Conservation (phyloP, 1,284 basidiomycete genomes). For the Ganoderma lucidum region DNA sequence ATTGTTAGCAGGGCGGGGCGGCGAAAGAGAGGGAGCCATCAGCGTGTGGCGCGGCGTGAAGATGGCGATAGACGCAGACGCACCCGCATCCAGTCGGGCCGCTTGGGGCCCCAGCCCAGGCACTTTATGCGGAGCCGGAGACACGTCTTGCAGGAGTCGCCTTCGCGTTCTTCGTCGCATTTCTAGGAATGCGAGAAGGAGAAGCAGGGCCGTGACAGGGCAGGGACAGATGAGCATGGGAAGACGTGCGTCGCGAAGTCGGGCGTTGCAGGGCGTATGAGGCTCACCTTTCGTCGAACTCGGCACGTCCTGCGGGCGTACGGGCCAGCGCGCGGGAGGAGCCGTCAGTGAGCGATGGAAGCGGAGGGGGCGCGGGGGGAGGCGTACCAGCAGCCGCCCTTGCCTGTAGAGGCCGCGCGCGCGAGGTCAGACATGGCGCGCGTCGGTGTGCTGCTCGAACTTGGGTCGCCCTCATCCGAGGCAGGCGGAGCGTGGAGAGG, state of each 20-base stretch:
- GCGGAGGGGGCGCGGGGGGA: conserved; percentile 14
- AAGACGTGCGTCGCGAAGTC: conserved; percentile 22
- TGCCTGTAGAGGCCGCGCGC: conserved; percentile 61
- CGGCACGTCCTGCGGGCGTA: conserved; percentile 73
- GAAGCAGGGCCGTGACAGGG: conserved; percentile 3
- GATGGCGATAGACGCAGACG: conserved; percentile 42
- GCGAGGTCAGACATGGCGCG: conserved; percentile 59
- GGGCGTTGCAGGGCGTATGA: conserved; percentile 20
- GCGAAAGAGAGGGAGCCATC: conserved; percentile 21
- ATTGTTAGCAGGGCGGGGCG: conserved; percentile 7
- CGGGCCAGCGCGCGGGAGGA: conserved; percentile 15
- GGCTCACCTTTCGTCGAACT: conserved; percentile 75
- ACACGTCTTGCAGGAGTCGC: conserved; percentile 80
- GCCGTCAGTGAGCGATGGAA: conserved; percentile 17
- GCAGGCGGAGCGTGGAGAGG: conserved; percentile 33
- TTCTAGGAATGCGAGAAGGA: conserved; percentile 54
- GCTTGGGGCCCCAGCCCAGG: conserved; percentile 80
- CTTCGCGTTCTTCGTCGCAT: conserved; percentile 84
- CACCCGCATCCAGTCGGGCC: conserved; percentile 87
- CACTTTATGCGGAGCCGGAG: conserved; percentile 78
- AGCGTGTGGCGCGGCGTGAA: conserved; percentile 29
- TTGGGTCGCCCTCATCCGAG: conserved; percentile 37
- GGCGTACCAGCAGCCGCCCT: conserved; percentile 79
- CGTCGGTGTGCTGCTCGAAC: conserved; percentile 55
- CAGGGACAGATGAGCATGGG: conserved; percentile 24